Evolutionary conservation across 441 rosid genomes (phyloP).

Genomic region (Dalechampia spathulata): DNA sequence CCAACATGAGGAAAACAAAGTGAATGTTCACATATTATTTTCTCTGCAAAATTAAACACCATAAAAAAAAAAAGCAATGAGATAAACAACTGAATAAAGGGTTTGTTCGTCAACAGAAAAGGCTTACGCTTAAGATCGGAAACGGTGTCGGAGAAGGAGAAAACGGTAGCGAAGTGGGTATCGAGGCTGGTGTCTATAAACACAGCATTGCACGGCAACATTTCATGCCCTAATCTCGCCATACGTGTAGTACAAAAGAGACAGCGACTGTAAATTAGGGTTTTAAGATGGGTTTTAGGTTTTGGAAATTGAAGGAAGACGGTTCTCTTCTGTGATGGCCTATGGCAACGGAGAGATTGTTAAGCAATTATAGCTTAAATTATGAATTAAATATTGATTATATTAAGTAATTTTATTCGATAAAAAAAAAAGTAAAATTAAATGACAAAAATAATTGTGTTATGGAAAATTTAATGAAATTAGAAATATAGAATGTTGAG

Average conservation of each 20-base stretch:
- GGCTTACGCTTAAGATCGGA: conserved; percentile 43
- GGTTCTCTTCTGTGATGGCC: no score
- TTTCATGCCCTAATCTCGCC: conserved; percentile 14
- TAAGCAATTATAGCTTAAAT: no score
- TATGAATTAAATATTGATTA: no score
- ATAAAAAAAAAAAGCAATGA: not conserved
- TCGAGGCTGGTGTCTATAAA: conserved; percentile 48
- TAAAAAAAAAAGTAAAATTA: no score
- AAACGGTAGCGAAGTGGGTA: conserved; percentile 42
- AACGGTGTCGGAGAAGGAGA: conserved; percentile 44
- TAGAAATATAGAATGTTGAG: no score
- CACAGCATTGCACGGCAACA: conserved; percentile 17
- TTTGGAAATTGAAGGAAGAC: no score
- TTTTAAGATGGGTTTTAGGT: not conserved
- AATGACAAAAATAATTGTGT: no score
- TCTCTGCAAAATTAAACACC: conserved; percentile 26
- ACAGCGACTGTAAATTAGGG: not conserved
- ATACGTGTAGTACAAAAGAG: conserved; percentile 1
- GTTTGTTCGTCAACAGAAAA: not conserved
- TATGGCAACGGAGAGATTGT: no score
- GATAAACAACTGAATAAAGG: no score
- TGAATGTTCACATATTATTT: conserved; percentile 38
- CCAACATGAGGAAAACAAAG: conserved; percentile 41
- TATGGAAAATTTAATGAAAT: no score
- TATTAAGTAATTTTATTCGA: no score